Evolutionary conservation across 225 moss, liverwort and hornwort species (phyloP).

Genomic region (Ulota crispa): DNA sequence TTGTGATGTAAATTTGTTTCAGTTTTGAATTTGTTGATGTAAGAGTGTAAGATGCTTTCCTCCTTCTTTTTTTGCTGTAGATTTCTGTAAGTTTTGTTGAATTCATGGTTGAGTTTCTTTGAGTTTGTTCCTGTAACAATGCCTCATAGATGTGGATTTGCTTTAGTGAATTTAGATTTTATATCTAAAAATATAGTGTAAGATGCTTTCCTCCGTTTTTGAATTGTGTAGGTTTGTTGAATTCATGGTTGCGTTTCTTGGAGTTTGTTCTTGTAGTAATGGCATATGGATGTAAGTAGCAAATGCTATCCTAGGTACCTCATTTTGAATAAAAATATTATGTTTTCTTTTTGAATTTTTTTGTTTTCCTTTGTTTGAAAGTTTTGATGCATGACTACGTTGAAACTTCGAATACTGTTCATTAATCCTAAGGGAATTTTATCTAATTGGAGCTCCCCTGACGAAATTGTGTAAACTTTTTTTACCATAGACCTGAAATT

Average conservation of each 20-base stretch:
- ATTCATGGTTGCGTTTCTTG: too few species aligned
- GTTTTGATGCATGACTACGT: not conserved
- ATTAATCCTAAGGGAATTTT: not conserved
- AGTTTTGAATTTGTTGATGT: rapidly evolving
- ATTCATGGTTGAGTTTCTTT: too few species aligned
- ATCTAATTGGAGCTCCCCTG: not conserved
- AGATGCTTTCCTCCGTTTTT: too few species aligned
- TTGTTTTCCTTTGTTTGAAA: rapidly evolving
- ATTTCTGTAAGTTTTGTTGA: too few species aligned
- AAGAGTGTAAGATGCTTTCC: too few species aligned
- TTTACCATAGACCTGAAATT: not conserved
- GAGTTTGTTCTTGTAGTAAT: not conserved
- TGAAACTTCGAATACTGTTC: not conserved
- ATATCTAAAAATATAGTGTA: too few species aligned
- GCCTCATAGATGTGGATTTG: too few species aligned
- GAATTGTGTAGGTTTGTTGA: too few species aligned
- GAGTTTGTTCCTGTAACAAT: too few species aligned
- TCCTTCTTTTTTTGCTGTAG: too few species aligned
- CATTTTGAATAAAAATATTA: too few species aligned
- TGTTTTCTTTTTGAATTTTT: not conserved
- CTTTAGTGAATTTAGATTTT: too few species aligned
- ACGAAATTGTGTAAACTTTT: not conserved
- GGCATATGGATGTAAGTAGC: rapidly evolving
- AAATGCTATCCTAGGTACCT: not conserved
- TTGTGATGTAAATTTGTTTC: not conserved